These are phyloP conservation scores for Eragrostis nindensis DNA, from an alignment of 176 grass and related monocot genomes.

Conservation along the genomic window DNA sequence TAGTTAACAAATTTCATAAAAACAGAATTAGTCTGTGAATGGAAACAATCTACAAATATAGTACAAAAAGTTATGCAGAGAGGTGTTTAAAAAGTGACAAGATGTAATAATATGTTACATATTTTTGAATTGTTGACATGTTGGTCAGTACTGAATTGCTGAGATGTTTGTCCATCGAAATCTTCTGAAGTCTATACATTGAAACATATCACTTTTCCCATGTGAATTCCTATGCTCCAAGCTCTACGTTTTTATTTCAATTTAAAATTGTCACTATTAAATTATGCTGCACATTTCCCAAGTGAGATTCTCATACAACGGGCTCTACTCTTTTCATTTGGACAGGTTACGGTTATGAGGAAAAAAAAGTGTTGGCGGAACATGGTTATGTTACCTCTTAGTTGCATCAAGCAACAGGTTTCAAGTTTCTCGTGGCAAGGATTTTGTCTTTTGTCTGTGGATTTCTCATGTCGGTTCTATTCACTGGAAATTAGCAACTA, in stretches of 20 bases:
- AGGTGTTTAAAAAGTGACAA: background rate
- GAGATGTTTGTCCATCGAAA: background rate
- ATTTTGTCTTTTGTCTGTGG: constrained; percentile 8
- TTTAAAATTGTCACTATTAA: background rate
- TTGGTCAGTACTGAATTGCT: background rate
- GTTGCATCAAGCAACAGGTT: background rate
- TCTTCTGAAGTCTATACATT: background rate
- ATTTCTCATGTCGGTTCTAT: background rate
- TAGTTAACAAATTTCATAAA: background rate
- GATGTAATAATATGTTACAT: background rate
- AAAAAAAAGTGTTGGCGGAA: background rate
- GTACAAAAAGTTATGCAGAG: background rate
- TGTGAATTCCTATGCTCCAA: too few relatives aligned
- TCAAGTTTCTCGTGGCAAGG: background rate
- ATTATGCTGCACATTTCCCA: background rate
- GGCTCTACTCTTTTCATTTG: background rate
- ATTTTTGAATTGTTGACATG: background rate
- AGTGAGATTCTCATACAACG: background rate
- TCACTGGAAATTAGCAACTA: too few relatives aligned
- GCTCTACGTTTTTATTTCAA: too few relatives aligned
- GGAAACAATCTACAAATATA: background rate
- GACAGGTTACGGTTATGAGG: background rate
- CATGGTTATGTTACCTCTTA: background rate
- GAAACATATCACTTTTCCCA: too few relatives aligned
- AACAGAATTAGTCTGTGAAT: background rate